phyloP scores from a whole-genome alignment of 1,284 basidiomycete genomes.

The Erythrobasidium hasegawianum region DNA sequence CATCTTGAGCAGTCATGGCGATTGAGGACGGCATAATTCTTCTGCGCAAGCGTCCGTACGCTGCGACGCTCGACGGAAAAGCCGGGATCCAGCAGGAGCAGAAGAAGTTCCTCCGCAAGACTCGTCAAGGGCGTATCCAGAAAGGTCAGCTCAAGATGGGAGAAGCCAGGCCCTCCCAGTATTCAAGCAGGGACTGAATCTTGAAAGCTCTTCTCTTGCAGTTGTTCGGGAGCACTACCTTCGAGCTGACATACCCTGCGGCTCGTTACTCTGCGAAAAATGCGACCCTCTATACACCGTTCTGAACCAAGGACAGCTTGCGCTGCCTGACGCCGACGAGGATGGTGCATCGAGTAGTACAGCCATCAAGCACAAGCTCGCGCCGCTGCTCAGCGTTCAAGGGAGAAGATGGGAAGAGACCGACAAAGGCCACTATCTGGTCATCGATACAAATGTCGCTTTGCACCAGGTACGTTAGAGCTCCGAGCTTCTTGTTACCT shows the following conservation, averaged over 20 bases:
- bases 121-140: constrained; percentile 85
- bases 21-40: constrained; percentile 27
- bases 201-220: constrained; percentile 41
- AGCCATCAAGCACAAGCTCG: constrained; percentile 49
- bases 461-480: constrained; percentile 68
- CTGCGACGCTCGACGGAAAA: background rate
- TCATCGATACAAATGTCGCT: constrained; percentile 95
- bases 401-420: constrained; percentile 40
- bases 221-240: constrained; percentile 94
- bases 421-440: constrained; percentile 62
- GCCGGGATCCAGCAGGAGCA: constrained; percentile 34
- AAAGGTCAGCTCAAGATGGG: constrained; percentile 66
- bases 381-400: constrained; percentile 57
- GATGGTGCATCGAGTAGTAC: constrained; percentile 10
- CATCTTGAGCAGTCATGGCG: constrained; percentile 3
- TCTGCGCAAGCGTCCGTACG: constrained; percentile 16
- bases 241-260: constrained; percentile 88
- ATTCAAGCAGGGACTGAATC: background rate
- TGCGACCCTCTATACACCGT: constrained; percentile 54
- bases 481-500: constrained; percentile 30
- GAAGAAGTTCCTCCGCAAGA: constrained; percentile 59
- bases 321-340: constrained; percentile 55
- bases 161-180: too few relatives aligned
- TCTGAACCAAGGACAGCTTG: constrained; percentile 51
- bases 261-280: constrained; percentile 64